Evolutionary conservation across 495 filamentous ascomycete species (phyloP).

Genomic region (Neurospora sp.): DNA sequence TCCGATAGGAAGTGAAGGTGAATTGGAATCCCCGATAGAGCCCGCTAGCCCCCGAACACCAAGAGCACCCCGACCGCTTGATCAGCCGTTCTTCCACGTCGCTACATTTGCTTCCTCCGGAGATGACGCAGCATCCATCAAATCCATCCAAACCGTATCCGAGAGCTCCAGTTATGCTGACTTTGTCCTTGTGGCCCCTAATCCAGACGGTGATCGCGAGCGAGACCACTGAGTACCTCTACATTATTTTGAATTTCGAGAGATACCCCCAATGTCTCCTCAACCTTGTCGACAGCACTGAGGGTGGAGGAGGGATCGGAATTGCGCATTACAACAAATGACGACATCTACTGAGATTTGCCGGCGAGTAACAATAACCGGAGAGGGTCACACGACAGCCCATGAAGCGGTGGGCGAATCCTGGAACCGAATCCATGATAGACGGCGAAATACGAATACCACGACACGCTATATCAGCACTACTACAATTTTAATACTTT

Average conservation of each 20-base stretch:
- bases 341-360: not conserved
- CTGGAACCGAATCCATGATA: not conserved
- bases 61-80: not conserved
- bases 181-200: conserved; percentile 19
- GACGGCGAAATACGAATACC: not conserved
- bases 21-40: conserved; percentile 27
- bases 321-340: not conserved
- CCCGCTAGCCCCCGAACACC: conserved; percentile 6
- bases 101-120: not conserved
- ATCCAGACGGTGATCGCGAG: conserved; percentile 31
- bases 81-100: not conserved
- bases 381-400: not conserved
- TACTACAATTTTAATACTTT: not conserved
- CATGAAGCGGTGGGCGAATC: not conserved
- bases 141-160: conserved; percentile 13
- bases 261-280: not conserved
- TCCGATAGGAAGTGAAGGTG: conserved; percentile 50
- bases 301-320: not conserved
- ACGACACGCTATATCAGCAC: not conserved
- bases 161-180: conserved; percentile 23
- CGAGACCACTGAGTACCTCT: conserved; percentile 14
- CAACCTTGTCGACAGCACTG: not conserved
- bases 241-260: not conserved
- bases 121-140: conserved; percentile 16
- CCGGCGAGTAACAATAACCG: not conserved